Base-by-base conservation (phyloP, 805 yeast genomes). In the Candida broadrunensis region DNA sequence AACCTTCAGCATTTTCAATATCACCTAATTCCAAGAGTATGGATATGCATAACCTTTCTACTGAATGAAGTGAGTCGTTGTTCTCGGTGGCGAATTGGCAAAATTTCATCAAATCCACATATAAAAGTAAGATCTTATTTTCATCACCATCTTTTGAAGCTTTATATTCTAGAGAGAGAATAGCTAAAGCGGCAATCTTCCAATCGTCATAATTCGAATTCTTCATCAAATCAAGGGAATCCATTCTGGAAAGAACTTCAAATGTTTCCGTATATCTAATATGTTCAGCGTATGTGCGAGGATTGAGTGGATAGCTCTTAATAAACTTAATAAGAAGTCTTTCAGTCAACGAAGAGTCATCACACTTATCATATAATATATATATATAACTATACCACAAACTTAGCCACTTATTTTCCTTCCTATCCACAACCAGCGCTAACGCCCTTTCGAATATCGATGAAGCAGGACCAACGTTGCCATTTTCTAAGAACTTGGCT, bases 21-120 rank as follows among this genome's bases (percentile, higher is more conserved):
- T 61, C 59, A 1, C 54, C 67, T 4, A 60, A 30, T 2, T 48
- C 44, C 23, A 65, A 70, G 37, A 58, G 58, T 1, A 70, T 51
- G 1, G 63, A 52, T 2, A 74, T 60, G 5, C 69, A 51, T 7
- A 67, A 43, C 44, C 70, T 69, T 44, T 75, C 81, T 2, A 77
- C 65, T 1, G 72, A 52, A 45, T 74, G 79, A 36, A 60, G 64
- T 1, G 59, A 46, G 43, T 73, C 72, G 30, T 51, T 49, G 41
- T 62, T 55, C 8, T 50, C 41, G 3, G 67, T 13, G 1, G 74
- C 68, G 36, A 44, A 37, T 0, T 50, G 37, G 29, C 59, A 60
- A 36, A 54, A 59, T 2, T 20, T 25, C 1, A 45, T 39, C 2
- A 59, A 42, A 41, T 62, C 66, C 3, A 38, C 24, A 18, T 52